Percentiles rank a stretch among this genome's conserved stretches.
Conservation (phyloP, 768 basidiomycete species). For the Termitomyces sp. region DNA sequence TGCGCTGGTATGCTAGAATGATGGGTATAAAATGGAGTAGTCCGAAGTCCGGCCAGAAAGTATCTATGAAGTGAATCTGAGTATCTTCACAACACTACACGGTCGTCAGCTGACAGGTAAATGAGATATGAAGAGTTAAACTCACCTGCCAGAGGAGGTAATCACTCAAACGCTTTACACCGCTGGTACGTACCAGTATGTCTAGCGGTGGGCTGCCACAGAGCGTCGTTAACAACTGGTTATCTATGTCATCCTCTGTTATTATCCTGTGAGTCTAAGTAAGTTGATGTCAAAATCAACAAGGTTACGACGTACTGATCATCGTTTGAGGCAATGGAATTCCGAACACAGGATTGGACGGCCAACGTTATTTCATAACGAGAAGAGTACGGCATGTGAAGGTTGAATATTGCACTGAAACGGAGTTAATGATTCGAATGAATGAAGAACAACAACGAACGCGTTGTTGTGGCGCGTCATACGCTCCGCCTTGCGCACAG, state of each 20-base stretch:
- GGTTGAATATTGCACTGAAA: constrained; percentile 77
- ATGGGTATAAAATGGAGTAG: constrained; percentile 83
- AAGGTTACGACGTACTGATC: constrained; percentile 4
- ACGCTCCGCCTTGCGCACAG: constrained; percentile 65
- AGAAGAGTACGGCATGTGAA: constrained; percentile 91
- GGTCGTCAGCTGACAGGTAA: constrained; percentile 4
- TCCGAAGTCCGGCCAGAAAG: constrained; percentile 94
- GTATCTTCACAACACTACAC: constrained; percentile 74
- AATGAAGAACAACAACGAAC: constrained; percentile 31
- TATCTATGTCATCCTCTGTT: constrained; percentile 63
- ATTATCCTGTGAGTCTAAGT: constrained; percentile 27
- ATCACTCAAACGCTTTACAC: constrained; percentile 84
- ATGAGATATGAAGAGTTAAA: not conserved
- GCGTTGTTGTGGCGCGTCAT: constrained; percentile 70
- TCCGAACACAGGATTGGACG: constrained; percentile 46
- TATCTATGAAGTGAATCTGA: constrained; percentile 79
- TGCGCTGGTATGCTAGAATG: constrained; percentile 82
- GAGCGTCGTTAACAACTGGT: constrained; percentile 59
- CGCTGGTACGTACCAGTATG: constrained; percentile 86
- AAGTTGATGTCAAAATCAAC: not conserved
- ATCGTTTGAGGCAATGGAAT: constrained; percentile 21
- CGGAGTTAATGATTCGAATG: not conserved
- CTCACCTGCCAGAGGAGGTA: constrained; percentile 95
- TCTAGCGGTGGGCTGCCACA: constrained; percentile 79
- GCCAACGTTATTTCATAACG: constrained; percentile 89